Evolutionary conservation across 768 basidiomycete species (phyloP), one percentile per base, ranked within the genome.

Genomic region (Rhodotorula babjevae): DNA sequence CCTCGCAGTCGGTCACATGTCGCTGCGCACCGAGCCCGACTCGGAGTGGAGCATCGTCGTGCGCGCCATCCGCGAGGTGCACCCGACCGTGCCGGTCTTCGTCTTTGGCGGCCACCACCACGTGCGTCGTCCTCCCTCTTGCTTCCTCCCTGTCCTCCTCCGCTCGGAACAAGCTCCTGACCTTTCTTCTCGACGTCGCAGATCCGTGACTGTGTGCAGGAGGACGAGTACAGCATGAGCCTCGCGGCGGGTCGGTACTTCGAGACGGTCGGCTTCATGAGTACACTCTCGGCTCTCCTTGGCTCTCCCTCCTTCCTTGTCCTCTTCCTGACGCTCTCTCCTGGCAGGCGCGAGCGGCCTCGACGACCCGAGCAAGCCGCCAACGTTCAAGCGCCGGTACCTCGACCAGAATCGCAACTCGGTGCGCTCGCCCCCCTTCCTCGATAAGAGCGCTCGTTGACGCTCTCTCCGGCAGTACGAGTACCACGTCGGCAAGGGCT

Each of bases 191-290:
- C 19, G 4, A 2, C 16, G 14, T 15, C 36, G 0, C 90, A 92
- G 79, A 88, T 91, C 68, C 87, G 91, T 56, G 90, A 92, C 78
- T 93, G 91, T 81, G 76, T 86, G 84, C 81, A 80, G 85, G 85
- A 87, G 31, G 92, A 93, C 80, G 85, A 84, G 8, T 84, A 88
- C n/a, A 88, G 88, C 0, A 91, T 93, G 83, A 84, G 88, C 3
- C 79, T 93, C 71, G 90, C 92, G 77, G 89, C 90, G 74, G 90
- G 93, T 27, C 84, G 91, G 33, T 95, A 94, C 79, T 90, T 95
- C 89, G 93, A 96, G 82, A 96, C 93, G 18, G 83, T 94, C 65
- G 92, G 91, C 16, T 91, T 87, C 86, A 82, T 90, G 83, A 88
- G 90, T 88, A 77, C 55, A 11, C 44, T 3, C 18, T 46, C 44